Conservation (phyloP, 2,329 filamentous ascomycete species). For the Alternaria sp. region DNA sequence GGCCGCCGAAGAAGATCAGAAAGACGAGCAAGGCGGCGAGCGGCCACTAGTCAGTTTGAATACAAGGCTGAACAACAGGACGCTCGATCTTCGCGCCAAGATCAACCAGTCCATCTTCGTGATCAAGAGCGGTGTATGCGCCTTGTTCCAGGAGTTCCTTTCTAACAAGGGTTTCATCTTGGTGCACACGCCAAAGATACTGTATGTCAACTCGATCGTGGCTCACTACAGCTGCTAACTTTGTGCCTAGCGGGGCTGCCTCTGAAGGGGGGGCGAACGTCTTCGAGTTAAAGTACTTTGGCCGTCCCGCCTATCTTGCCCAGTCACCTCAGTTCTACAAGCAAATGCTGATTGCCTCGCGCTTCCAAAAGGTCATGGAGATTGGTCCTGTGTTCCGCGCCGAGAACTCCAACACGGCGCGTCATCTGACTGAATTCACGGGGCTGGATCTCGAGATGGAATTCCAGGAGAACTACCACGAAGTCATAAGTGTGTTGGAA, state of each 20-base stretch:
- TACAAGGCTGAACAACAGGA: conserved; percentile 88
- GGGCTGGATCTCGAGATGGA: conserved; percentile 92
- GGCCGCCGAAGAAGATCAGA: conserved; percentile 59
- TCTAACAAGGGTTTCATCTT: conserved; percentile 76
- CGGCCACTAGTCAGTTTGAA: conserved; percentile 79
- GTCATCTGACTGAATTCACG: conserved; percentile 88
- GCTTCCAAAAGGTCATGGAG: conserved; percentile 78
- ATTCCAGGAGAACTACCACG: conserved; percentile 78
- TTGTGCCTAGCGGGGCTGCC: conserved; percentile 67
- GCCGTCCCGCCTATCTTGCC: conserved; percentile 78
- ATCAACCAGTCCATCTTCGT: conserved; percentile 89
- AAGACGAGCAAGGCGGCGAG: conserved; percentile 62
- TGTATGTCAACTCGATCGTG: conserved; percentile 5
- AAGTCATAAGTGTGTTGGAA: conserved; percentile 76
- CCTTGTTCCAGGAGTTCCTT: conserved; percentile 82
- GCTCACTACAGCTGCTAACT: not conserved
- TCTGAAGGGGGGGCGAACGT: conserved; percentile 94
- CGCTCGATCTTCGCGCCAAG: conserved; percentile 89
- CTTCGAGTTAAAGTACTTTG: conserved; percentile 90
- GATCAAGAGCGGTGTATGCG: conserved; percentile 70
- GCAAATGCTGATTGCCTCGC: conserved; percentile 83
- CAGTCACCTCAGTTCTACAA: conserved; percentile 89
- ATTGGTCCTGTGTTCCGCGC: conserved; percentile 84
- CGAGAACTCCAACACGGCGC: conserved; percentile 84
- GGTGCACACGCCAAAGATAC: conserved; percentile 82